These are phyloP conservation scores for Ogataea dorogensis DNA, from an alignment of 805 yeast genomes.

Conservation along the genomic window DNA sequence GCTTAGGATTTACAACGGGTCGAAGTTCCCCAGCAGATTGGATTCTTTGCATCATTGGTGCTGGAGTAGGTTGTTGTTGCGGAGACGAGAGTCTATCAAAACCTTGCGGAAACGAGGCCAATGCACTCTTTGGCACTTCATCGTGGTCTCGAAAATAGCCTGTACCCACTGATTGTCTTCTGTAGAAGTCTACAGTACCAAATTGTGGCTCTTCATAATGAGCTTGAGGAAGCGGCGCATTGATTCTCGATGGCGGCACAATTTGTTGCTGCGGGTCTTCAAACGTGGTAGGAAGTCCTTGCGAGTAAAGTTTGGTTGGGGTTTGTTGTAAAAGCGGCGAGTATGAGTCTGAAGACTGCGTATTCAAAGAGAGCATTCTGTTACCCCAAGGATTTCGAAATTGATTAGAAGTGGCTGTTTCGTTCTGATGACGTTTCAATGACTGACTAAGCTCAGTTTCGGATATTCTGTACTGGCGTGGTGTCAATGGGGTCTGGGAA, in stretches of 20 bases:
- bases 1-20: constrained; percentile 61
- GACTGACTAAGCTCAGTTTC: constrained; percentile 18
- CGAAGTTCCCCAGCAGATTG: constrained; percentile 47
- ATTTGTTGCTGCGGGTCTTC: constrained; percentile 26
- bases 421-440: constrained; percentile 22
- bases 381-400: constrained; percentile 26
- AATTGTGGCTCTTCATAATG: constrained; percentile 15
- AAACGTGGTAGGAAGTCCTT: constrained; percentile 30
- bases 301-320: constrained; percentile 19
- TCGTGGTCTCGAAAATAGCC: constrained; percentile 18
- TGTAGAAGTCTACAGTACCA: constrained; percentile 17
- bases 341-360: constrained; percentile 14
- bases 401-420: constrained; percentile 13
- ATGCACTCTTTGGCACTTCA: constrained; percentile 16
- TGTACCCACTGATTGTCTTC: constrained; percentile 35
- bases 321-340: constrained; percentile 17
- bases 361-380: constrained; percentile 18
- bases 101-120: constrained; percentile 11
- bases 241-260: constrained; percentile 34
- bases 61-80: constrained; percentile 19
- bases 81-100: constrained; percentile 6
- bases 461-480: constrained; percentile 19
- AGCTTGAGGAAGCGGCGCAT: constrained; percentile 29
- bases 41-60: constrained; percentile 51
- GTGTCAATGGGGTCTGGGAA: constrained; percentile 13